Evolutionary conservation across 306 rosid genomes (phyloP).

Genomic region (Cicer arietinum): DNA sequence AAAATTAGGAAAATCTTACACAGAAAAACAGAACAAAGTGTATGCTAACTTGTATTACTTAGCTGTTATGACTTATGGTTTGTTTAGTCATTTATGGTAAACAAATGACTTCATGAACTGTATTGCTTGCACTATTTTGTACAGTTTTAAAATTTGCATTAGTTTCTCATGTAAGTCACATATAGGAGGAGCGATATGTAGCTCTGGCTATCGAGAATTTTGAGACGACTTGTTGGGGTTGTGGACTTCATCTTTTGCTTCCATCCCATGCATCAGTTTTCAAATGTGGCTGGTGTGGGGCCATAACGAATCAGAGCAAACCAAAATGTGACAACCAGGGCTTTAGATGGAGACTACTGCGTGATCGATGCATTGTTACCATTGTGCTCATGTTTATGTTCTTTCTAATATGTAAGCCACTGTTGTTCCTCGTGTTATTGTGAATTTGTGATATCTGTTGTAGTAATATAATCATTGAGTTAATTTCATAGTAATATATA

Average conservation of each 20-base stretch:
- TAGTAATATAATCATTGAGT: not conserved
- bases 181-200: constrained; percentile 74
- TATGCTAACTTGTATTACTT: not conserved
- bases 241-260: constrained; percentile 79
- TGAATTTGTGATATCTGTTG: not conserved
- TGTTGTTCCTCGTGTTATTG: not conserved
- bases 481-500: not conserved
- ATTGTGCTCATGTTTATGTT: constrained; percentile 72
- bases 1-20: not conserved
- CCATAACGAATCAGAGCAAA: constrained; percentile 69
- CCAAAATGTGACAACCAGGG: constrained; percentile 53
- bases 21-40: not conserved
- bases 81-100: constrained; percentile 38
- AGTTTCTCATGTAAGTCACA: constrained; percentile 60
- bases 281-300: constrained; percentile 99
- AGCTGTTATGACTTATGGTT: constrained; percentile 35
- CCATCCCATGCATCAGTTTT: constrained; percentile 63
- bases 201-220: constrained; percentile 51
- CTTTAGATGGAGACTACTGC: constrained; percentile 66
- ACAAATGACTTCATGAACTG: constrained; percentile 41
- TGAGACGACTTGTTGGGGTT: constrained; percentile 90
- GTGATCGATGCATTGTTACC: constrained; percentile 77
- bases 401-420: constrained; percentile 79
- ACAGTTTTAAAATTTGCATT: constrained; percentile 53
- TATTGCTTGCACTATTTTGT: constrained; percentile 42